These are phyloP conservation scores for Peronosclerospora sorghi DNA, from an alignment of 352 stramenopile genomes.

Conservation along the genomic window DNA sequence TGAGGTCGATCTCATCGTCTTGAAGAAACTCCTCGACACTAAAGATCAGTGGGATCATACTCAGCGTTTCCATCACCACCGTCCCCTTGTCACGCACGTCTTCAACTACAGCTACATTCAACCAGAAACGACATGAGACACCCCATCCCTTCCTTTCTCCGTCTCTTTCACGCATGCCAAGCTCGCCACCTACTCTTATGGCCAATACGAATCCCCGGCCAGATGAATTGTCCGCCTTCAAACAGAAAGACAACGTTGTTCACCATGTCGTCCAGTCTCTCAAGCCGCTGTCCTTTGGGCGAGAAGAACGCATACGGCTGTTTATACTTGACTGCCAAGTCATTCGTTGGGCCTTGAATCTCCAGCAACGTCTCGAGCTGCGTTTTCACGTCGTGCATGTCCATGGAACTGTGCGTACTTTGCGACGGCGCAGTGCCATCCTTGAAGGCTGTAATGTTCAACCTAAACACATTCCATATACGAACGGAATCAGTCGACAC, in stretches of 20 bases:
- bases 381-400: slow-evolving; percentile 24
- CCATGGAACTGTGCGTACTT: slow-evolving; percentile 9
- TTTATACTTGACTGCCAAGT: slow-evolving; percentile 37
- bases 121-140: neutral
- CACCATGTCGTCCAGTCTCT: slow-evolving; percentile 23
- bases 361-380: slow-evolving; percentile 28
- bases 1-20: slow-evolving; percentile 66
- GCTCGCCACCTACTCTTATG: slow-evolving; percentile 62
- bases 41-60: slow-evolving; percentile 60
- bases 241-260: slow-evolving; percentile 59
- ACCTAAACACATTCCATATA: slow-evolving; percentile 7
- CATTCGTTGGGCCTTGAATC: slow-evolving; percentile 19
- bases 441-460: slow-evolving; percentile 45
- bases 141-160: neutral
- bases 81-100: slow-evolving; percentile 34
- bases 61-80: slow-evolving; percentile 45
- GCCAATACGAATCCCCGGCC: slow-evolving; percentile 49
- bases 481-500: neutral
- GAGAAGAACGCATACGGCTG: slow-evolving; percentile 60
- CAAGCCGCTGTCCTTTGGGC: slow-evolving; percentile 33
- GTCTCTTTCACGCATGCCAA: too few relatives aligned
- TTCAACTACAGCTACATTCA: slow-evolving; percentile 22
- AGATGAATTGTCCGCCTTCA: slow-evolving; percentile 68
- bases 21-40: slow-evolving; percentile 60
- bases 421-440: slow-evolving; percentile 25